A percentile compares a stretch with the other conserved stretches of the same genome.
These are phyloP conservation scores for Blumeria hordei DNA, from an alignment of 2,329 filamentous ascomycete genomes.

Conservation along the genomic window DNA sequence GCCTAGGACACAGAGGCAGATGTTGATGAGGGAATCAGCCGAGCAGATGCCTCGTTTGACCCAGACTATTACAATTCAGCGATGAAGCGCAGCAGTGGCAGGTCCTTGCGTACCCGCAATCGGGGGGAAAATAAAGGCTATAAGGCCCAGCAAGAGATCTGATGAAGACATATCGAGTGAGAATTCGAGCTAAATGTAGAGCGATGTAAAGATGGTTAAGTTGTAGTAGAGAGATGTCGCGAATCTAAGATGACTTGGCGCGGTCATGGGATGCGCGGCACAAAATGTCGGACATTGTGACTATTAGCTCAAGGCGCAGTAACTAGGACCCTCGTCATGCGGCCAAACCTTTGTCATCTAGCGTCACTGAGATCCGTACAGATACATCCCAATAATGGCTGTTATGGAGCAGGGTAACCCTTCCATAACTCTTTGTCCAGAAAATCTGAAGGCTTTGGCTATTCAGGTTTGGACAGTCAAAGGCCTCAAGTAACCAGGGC, in stretches of 20 bases:
- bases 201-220: too few relatives aligned
- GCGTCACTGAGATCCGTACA: too few relatives aligned
- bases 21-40: slow-evolving; percentile 82
- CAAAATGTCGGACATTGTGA: too few relatives aligned
- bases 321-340: too few relatives aligned
- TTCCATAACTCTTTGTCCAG: too few relatives aligned
- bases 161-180: neutral
- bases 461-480: too few relatives aligned
- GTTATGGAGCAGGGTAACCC: too few relatives aligned
- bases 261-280: neutral
- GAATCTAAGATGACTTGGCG: neutral
- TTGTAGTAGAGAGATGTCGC: neutral
- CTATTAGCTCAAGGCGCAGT: too few relatives aligned
- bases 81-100: neutral
- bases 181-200: neutral
- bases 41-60: slow-evolving; percentile 87
- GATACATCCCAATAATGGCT: too few relatives aligned
- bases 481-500: too few relatives aligned
- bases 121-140: slow-evolving; percentile 41
- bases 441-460: too few relatives aligned
- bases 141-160: slow-evolving; percentile 38
- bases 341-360: too few relatives aligned
- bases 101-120: slow-evolving; percentile 31
- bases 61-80: slow-evolving; percentile 40
- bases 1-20: slow-evolving; percentile 62